Conservation (phyloP, 352 stramenopile species). For the Phytophthora nicotianae region DNA sequence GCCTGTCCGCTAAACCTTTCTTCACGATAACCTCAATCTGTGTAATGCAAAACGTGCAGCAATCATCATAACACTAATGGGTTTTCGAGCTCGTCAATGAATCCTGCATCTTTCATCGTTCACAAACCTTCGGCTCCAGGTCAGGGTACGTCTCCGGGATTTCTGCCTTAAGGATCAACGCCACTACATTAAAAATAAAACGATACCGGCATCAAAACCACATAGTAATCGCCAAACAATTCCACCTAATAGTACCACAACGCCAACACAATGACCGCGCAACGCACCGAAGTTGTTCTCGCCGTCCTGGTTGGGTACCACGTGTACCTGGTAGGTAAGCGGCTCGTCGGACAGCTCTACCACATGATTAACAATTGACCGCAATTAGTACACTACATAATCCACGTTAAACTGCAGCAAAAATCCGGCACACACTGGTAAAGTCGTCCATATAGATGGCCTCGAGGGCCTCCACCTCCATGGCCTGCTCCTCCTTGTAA, state of each 20-base stretch:
- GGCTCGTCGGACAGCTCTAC: conserved; percentile 81
- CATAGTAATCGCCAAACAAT: conserved; percentile 1
- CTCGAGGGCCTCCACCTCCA: conserved; percentile 90
- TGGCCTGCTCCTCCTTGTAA: conserved; percentile 88
- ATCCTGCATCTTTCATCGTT: conserved; percentile 1
- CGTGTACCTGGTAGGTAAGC: conserved; percentile 73
- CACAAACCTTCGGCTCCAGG: conserved; percentile 57
- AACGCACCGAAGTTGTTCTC: conserved; percentile 78
- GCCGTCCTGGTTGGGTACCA: conserved; percentile 87
- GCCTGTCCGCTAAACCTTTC: conserved; percentile 78
- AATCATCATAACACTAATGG: not conserved
- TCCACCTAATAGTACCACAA: not conserved
- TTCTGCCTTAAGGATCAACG: conserved; percentile 70
- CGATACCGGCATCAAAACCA: too few relatives aligned
- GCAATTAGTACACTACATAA: conserved; percentile 1
- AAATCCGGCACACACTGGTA: conserved; percentile 53
- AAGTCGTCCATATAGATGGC: conserved; percentile 93
- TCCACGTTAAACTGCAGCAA: not conserved
- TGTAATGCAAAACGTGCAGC: not conserved
- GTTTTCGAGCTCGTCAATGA: not conserved
- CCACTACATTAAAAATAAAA: conserved; percentile 51
- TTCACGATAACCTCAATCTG: conserved; percentile 79
- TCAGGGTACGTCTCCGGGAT: conserved; percentile 87
- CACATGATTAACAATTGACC: conserved; percentile 4
- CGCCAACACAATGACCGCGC: not conserved